Base-by-base conservation (phyloP, 345 rosid genomes). In the Rhodamnia rubescens region DNA sequence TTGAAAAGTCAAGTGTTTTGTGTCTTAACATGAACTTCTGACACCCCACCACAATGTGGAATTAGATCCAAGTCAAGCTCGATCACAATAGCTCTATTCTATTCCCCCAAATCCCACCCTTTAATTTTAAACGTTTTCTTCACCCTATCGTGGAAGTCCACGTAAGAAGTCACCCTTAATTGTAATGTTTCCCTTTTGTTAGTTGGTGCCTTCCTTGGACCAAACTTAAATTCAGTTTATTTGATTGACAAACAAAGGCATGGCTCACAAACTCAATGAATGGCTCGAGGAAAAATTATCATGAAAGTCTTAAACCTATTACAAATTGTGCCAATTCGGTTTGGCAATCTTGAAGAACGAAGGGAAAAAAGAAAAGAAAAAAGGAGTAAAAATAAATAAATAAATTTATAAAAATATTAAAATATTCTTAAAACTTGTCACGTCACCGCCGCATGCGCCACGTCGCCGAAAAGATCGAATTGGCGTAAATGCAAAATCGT, bases 1-100 rank as follows among this genome's bases (percentile, higher is more conserved):
- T 90, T 92, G 92, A 89, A 90, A 84, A 86, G 86, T 89, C 83
- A 81, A 85, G 87, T 58, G 81, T 18, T 29, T 29, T 53, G 82
- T 82, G 81, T 51, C 10, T 29, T 29, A 42, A 58, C n/a, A 49
- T 36, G 47, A 69, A 69, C 80, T 69, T 36, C 47, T 69, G 80
- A 69, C 80, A 20, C 47, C 80, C 26, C 80, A 69, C 80, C 7
- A 36, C 80, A 11, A 26, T 49, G 12, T 53, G 85, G 84, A 15
- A 27, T 82, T 13, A 50, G 52, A 50, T 50, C 57, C 84, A 58
- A 56, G 87, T 84, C 87, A 82, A 74, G 27, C 83, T 87, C 87
- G 80, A 69, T 69, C 40, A 69, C 80, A 18, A 36, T 32, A 69
- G 74, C 29, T 3, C 21, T 29, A 16, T 64, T 15, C 75, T 29